Percentiles rank a stretch among this genome's conserved stretches.
Evolutionary conservation across 2,329 filamentous ascomycete species (phyloP).

Genomic region (Hawksworthiomyces lignivorus): DNA sequence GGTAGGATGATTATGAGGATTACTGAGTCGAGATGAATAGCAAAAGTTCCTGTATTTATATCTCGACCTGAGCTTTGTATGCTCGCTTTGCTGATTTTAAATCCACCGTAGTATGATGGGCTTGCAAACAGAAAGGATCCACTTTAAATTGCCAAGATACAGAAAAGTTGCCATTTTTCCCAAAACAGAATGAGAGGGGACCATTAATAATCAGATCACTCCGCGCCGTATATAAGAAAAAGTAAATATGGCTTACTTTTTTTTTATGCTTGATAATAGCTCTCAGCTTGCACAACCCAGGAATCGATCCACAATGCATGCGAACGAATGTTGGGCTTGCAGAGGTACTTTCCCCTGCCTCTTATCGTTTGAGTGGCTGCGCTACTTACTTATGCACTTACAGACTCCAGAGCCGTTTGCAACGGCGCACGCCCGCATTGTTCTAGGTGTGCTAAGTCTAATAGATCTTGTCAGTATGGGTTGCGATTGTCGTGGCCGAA

Average conservation of each 20-base stretch:
- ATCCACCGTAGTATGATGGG: not conserved
- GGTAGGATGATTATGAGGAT: not conserved
- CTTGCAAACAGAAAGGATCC: not conserved
- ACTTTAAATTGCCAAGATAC: not conserved
- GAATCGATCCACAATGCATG: constrained; percentile 1
- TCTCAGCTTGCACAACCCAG: not conserved
- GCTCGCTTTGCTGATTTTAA: not conserved
- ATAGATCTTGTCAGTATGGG: constrained; percentile 2
- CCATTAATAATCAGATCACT: too few relatives aligned
- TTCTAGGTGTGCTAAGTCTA: constrained; percentile 1
- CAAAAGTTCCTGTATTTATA: not conserved
- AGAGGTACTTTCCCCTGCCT: constrained; percentile 1
- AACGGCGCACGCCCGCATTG: constrained; percentile 2
- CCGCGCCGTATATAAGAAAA: not conserved
- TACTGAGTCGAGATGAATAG: not conserved
- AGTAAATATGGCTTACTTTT: not conserved
- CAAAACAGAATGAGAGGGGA: not conserved
- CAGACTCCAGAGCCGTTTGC: constrained; percentile 6
- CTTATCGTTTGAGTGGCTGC: not conserved
- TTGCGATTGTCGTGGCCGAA: constrained; percentile 7
- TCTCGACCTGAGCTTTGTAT: not conserved
- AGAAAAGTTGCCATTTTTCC: constrained; percentile 7
- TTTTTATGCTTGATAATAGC: not conserved
- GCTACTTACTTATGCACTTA: not conserved
- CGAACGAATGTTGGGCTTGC: constrained; percentile 5